Evolutionary conservation across 106 monocot species (phyloP), one percentile per base, ranked within the genome.

Genomic region (Vanilla planifolia): DNA sequence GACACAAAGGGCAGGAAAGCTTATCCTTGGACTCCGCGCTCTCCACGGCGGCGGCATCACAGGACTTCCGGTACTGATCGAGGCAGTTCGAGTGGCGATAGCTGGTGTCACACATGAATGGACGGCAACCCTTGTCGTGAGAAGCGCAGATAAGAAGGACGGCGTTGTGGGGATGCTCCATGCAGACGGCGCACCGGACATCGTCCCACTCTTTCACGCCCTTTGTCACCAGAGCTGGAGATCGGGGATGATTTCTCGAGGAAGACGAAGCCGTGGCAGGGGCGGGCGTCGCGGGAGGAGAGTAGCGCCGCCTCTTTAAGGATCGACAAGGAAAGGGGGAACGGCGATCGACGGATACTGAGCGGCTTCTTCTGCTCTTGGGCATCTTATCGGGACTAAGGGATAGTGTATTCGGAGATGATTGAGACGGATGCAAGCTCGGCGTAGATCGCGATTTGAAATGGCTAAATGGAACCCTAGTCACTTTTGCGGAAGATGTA

Each of bases 91-190:
- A 96, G 65, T 87, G 96, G 42, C 90, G 80, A 43, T 91, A 75
- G 66, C 90, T 95, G 5, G 90, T 95, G 55, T 95, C 83, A 21
- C 95, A 95, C 84, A 95, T 90, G 76, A 83, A 95, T 4, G 95
- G 69, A 0, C 75, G 79, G 41, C 95, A 95, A 3, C 95, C 95
- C 45, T 84, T 90, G 29, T 84, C 73, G 10, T 63, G 51, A 8
- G 81, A 96, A 4, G 86, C 50, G 65, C 96, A 96, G 16, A 59
- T 43, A 19, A 96, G 96, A 8, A 96, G 84, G 42, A 96, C 90
- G 0, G 96, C 90, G 63, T 96, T 96, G 79, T 96, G 96, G 6
- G 96, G 96, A 28, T 91, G 84, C 28, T 96, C 96, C 90, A 91
- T 87, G 74, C 91, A 91, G 9, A 96, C 81, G 22, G 96, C 74